Base-by-base conservation (phyloP, 1,284 basidiomycete genomes). In the Coniferiporia sulphurascens region DNA sequence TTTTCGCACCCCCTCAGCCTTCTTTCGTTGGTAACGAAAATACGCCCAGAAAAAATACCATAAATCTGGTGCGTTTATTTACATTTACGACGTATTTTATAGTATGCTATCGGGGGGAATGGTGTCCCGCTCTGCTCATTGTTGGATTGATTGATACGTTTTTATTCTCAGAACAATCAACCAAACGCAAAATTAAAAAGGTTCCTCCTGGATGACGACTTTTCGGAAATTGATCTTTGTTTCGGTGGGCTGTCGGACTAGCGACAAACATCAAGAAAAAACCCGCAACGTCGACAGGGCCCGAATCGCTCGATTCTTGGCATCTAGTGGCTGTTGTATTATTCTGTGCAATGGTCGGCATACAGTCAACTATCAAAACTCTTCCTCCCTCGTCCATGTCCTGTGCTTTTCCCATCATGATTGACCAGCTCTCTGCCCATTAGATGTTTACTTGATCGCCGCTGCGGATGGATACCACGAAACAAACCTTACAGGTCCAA, bases 191-290 rank as follows among this genome's bases (percentile, higher is more conserved):
- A 52, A 15, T 32, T 45, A 15, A 59, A 41, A 19, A 43, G 58
- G 13, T 55, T 52, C 17, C 58, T 59, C 15, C 45, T 49, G 36
- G 21, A 59, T 32, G 51, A 43, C 38, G 58, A 59, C n/a, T 54
- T 46, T 45, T 19, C 52, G 4, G 58, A 15, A 6, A 21, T 55
- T 22, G 58, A 59, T 36, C 32, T 57, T 10, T 52, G 49, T 35
- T 45, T 59, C 21, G 58, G 49, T 21, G 58, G 54, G 3, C 52
- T 59, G n/a, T 34, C 50, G 15, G 52, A 54, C n/a, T 51, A 53
- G n/a, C 51, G 21, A 55, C 32, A 46, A 46, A 46, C 8, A n/a
- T n/a, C 17, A 8, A 46, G 4, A 46, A 46, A 8, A n/a, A 12
- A n/a, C 7, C 41, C n/a, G 8, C n/a, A 43, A 13, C n/a, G 8